Conservation (phyloP, 306 rosid genomes). For the Trichosanthes cucumerina region DNA sequence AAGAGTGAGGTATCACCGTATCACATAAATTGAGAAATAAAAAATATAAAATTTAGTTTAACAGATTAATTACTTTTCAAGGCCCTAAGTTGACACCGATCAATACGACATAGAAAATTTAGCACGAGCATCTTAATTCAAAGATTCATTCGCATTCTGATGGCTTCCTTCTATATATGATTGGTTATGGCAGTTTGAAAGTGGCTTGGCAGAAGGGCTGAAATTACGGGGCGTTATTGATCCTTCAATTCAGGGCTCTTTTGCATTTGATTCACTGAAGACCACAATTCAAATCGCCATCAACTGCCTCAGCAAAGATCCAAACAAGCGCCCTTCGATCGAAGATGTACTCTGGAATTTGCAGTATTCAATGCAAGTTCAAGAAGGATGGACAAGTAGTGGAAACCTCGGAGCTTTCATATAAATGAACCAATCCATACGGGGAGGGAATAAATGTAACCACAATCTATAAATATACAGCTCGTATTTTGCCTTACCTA, state of each 20-base stretch:
- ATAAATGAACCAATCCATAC: neutral
- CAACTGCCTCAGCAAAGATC: conserved; percentile 51
- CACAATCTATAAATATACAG: neutral
- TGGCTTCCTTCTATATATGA: neutral
- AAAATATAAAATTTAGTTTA: neutral
- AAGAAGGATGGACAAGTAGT: conserved; percentile 82
- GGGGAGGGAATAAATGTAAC: conserved; percentile 15
- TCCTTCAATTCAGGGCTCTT: conserved; percentile 44
- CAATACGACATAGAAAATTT: no score
- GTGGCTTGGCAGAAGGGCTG: conserved; percentile 44
- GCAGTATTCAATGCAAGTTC: conserved; percentile 86
- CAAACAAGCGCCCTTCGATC: conserved; percentile 67
- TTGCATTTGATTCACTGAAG: conserved; percentile 54
- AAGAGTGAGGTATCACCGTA: conserved; percentile 64
- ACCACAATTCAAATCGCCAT: conserved; percentile 54
- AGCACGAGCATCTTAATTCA: no score
- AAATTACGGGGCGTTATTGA: conserved; percentile 24
- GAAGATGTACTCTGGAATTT: conserved; percentile 85
- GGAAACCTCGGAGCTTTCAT: conserved; percentile 48
- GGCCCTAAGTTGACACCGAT: no score
- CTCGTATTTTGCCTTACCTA: neutral
- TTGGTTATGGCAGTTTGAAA: conserved; percentile 40
- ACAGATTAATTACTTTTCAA: neutral
- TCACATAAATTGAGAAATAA: neutral
- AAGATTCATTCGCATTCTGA: neutral